Evolutionary conservation across 2,329 filamentous ascomycete species (phyloP), one percentile per base, ranked within the genome.

Genomic region (Blumeriella jaapii): DNA sequence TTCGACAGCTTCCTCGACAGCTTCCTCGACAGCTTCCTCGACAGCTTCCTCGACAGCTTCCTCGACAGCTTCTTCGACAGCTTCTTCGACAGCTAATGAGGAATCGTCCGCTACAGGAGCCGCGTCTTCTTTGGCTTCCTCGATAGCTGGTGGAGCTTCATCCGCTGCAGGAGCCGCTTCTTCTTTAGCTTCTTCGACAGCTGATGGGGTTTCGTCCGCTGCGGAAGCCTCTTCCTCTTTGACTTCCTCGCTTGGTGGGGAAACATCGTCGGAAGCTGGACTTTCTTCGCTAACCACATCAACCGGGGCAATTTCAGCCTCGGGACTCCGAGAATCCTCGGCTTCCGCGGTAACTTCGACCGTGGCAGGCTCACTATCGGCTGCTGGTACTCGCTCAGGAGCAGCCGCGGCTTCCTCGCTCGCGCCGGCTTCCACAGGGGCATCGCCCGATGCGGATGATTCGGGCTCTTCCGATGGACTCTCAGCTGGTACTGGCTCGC

Each of bases 1-100:
- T 34, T 42, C 39, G 11, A 20, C 30, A 29, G 30, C 12, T 14
- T 30, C 11, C 10, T 30, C 29, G 13, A 17, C 29, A 3, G 19
- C 33, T 5, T 25, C 14, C 7, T 24, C 22, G 7, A 3, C 4
- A 4, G 22, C 22, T n/a, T 3, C 22, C 22, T 24, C 12, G n/a
- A n/a, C n/a, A n/a, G n/a, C n/a, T n/a, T n/a, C n/a, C n/a, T n/a
- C n/a, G n/a, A n/a, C n/a, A n/a, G n/a, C n/a, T n/a, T n/a, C n/a
- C n/a, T n/a, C n/a, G n/a, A n/a, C n/a, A n/a, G n/a, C n/a, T n/a
- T n/a, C n/a, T n/a, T n/a, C n/a, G n/a, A n/a, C n/a, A n/a, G n/a
- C n/a, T n/a, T n/a, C n/a, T n/a, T n/a, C n/a, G n/a, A n/a, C n/a
- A n/a, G n/a, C n/a, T n/a, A n/a, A n/a, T n/a, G n/a, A n/a, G n/a